Evolutionary conservation across 768 basidiomycete genomes (phyloP), one percentile per base, ranked within the genome.

Genomic region (Thelephora aurantiotincta): DNA sequence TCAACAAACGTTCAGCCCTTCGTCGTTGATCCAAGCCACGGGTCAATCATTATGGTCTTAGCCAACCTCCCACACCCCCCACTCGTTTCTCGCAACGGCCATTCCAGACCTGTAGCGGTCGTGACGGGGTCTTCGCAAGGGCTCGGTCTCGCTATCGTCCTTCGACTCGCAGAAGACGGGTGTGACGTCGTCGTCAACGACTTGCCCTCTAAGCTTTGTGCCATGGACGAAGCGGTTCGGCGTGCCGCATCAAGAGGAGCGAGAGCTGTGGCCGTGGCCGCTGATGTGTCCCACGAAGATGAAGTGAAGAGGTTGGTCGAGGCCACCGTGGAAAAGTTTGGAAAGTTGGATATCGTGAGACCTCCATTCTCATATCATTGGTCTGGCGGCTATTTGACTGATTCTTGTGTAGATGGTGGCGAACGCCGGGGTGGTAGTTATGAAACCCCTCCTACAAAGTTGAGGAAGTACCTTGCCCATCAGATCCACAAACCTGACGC

Each of bases 311-410:
- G 14, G 5, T 62, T 76, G 64, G 55, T 77, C 2, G 57, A 59
- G 1, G 41, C 42, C 2, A 53, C 56, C 3, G 54, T 57, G 0
- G 41, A 58, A 1, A 50, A 52, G 2, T 57, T 74, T 5, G 74
- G 73, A 1, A 54, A 66, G 1, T 49, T 77, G 11, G 70, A 75
- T 51, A 69, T 73, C 13, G 75, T 75, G 44, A 48, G 72, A 53
- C 6, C 33, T 16, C 9, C 1, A 23, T 11, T 38, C 34, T 5
- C 19, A 7, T 12, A 11, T 35, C 22, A 33, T 12, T n/a, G 16
- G n/a, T 37, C 3, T 26, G 38, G 9, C n/a, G 42, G 26, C 9
- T 13, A 6, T 18, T 33, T 51, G 11, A 23, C n/a, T 13, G 30
- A 18, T 13, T 12, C 22, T 13, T 9, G 5, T 34, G 5, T 45